Percentiles rank a stretch among this genome's conserved stretches.
These are phyloP conservation scores for Prunus yedoensis DNA, from an alignment of 331 rosid species.

Conservation along the genomic window DNA sequence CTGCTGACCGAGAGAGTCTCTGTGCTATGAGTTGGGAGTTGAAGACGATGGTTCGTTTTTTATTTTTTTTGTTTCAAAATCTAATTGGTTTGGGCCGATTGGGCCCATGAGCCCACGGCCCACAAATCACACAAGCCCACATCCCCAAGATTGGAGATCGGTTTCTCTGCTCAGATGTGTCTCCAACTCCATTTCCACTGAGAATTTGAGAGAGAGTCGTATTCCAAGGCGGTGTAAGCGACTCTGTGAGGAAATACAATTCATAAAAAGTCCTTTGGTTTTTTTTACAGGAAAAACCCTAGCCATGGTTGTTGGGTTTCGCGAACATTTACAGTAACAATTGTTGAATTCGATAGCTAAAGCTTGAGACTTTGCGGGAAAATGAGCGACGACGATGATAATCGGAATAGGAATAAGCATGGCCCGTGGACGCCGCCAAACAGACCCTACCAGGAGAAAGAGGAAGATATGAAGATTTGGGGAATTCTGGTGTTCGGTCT, in stretches of 20 bases:
- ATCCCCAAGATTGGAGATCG: background rate
- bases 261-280: background rate
- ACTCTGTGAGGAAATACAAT: background rate
- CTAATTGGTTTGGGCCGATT: background rate
- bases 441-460: too few relatives aligned
- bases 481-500: constrained; percentile 72
- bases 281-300: background rate
- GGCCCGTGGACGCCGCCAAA: constrained; percentile 36
- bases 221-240: constrained; percentile 10
- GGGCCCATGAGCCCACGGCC: background rate
- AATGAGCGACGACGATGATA: constrained; percentile 40
- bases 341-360: constrained; percentile 16
- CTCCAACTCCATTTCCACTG: background rate
- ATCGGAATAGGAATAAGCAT: constrained; percentile 40
- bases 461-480: constrained; percentile 57
- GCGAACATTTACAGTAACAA: constrained; percentile 9
- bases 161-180: background rate
- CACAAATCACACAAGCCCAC: background rate
- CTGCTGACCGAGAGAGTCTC: background rate
- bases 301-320: constrained; percentile 39
- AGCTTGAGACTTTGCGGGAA: constrained; percentile 2
- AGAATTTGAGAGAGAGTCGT: background rate
- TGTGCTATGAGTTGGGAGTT: background rate
- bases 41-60: background rate
- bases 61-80: background rate